A percentile compares a stretch with the other conserved stretches of the same genome.
Conservation (phyloP, 345 rosid genomes). For the Garcia nutans region DNA sequence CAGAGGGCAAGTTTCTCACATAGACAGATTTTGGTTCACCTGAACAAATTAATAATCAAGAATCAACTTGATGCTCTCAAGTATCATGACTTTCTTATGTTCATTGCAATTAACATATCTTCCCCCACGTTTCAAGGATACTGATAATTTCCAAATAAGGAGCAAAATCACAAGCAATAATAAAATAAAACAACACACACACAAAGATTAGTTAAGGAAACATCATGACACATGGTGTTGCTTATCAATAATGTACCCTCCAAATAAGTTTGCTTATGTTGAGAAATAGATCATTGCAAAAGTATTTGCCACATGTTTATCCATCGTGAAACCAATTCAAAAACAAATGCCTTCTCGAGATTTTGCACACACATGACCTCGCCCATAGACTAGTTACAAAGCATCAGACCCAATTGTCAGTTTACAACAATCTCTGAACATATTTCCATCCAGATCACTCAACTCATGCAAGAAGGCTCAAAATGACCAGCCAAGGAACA, state of each 20-base stretch:
- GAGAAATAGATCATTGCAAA: background rate
- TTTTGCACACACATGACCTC: background rate
- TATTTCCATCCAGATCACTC: background rate
- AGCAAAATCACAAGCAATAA: background rate
- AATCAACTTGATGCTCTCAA: conserved; percentile 15
- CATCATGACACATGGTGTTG: background rate
- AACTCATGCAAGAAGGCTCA: background rate
- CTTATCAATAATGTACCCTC: background rate
- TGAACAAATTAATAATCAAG: conserved; percentile 36
- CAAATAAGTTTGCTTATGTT: background rate
- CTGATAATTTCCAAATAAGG: conserved; percentile 3
- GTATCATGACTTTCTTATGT: background rate
- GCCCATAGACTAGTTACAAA: background rate
- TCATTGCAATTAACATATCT: conserved; percentile 7
- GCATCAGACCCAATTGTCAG: background rate
- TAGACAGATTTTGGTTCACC: conserved; percentile 90
- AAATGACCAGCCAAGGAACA: conserved; percentile 7
- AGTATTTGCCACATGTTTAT: background rate
- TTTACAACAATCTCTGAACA: background rate
- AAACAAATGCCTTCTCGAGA: background rate
- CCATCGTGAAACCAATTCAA: background rate
- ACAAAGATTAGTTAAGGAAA: background rate
- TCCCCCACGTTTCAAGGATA: conserved; percentile 2
- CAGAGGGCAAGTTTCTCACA: conserved; percentile 89
- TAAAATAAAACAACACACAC: background rate